Percentiles rank a stretch among this genome's conserved stretches.
phyloP scores from a whole-genome alignment of 306 rosid species.

The Fragaria ananassa region DNA sequence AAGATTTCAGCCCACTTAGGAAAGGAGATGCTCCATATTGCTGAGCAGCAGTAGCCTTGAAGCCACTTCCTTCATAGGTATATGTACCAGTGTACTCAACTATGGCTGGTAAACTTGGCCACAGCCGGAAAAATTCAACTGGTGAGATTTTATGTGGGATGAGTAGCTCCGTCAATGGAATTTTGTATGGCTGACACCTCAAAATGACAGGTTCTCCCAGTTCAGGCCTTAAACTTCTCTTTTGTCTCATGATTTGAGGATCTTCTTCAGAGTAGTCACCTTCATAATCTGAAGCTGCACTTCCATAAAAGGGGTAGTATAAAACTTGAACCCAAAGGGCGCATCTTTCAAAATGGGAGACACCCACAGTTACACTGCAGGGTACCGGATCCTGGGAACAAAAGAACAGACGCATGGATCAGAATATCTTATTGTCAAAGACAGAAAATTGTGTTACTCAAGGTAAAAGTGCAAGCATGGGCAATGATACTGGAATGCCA shows the following conservation, averaged over 20 bases:
- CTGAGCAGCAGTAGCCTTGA: slow-evolving; percentile 97
- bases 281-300: slow-evolving; percentile 82
- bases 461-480: slow-evolving; percentile 9
- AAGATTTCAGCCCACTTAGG: slow-evolving; percentile 89
- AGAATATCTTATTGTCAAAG: slow-evolving; percentile 20
- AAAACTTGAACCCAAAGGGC: slow-evolving; percentile 97
- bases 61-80: slow-evolving; percentile 97
- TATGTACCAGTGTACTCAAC: slow-evolving; percentile 93
- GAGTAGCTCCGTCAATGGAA: slow-evolving; percentile 90
- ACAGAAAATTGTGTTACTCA: background rate
- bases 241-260: slow-evolving; percentile 85
- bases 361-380: slow-evolving; percentile 96
- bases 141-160: slow-evolving; percentile 90
- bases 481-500: background rate
- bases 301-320: slow-evolving; percentile 95
- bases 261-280: slow-evolving; percentile 96
- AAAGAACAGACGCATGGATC: slow-evolving; percentile 26
- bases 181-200: slow-evolving; percentile 95
- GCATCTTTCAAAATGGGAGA: slow-evolving; percentile 90
- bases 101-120: slow-evolving; percentile 97
- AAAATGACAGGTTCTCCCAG: slow-evolving; percentile 94
- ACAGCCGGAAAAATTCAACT: slow-evolving; percentile 90
- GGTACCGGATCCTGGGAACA: slow-evolving; percentile 80
- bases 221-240: slow-evolving; percentile 94
- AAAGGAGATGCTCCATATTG: slow-evolving; percentile 96